phyloP scores from a whole-genome alignment of 2,329 filamentous ascomycete genomes.

The Neofusicoccum umdonicola region DNA sequence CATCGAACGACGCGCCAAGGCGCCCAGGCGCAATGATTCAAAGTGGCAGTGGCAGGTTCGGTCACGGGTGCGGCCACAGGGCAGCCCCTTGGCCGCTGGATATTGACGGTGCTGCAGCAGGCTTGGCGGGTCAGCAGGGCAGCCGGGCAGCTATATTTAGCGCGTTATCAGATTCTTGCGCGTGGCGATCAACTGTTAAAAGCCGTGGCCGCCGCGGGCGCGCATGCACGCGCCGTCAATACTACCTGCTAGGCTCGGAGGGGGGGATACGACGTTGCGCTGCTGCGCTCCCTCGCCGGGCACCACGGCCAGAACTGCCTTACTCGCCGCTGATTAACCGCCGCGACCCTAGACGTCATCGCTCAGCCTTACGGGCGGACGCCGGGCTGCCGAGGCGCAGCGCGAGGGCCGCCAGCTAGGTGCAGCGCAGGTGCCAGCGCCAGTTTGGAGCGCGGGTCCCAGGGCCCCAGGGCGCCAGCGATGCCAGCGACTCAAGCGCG shows the following conservation, averaged over 20 bases:
- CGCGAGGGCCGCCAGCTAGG: background rate
- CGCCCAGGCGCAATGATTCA: slow-evolving; percentile 4
- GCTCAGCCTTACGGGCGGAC: slow-evolving; percentile 14
- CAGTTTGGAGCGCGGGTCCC: background rate
- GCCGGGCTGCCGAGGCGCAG: background rate
- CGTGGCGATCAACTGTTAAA: slow-evolving; percentile 14
- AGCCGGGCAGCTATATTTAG: slow-evolving; percentile 2
- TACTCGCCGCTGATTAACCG: background rate
- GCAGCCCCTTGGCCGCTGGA: slow-evolving; percentile 4
- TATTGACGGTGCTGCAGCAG: slow-evolving; percentile 9
- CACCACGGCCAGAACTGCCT: background rate
- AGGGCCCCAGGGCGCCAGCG: background rate
- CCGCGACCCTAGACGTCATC: slow-evolving; percentile 3
- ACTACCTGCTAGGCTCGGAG: slow-evolving; percentile 13
- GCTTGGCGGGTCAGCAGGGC: slow-evolving; percentile 10
- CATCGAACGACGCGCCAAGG: slow-evolving; percentile 11
- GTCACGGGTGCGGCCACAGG: slow-evolving; percentile 1
- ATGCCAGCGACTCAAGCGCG: background rate
- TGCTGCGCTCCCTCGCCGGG: background rate
- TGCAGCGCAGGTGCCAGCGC: background rate
- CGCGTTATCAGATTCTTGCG: slow-evolving; percentile 15
- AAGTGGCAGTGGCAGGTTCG: background rate
- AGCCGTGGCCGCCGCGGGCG: slow-evolving; percentile 9
- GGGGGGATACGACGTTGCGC: slow-evolving; percentile 12
- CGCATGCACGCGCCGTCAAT: slow-evolving; percentile 15